Conservation (phyloP, 176 grass and related monocot genomes). For the Avena eriantha region DNA sequence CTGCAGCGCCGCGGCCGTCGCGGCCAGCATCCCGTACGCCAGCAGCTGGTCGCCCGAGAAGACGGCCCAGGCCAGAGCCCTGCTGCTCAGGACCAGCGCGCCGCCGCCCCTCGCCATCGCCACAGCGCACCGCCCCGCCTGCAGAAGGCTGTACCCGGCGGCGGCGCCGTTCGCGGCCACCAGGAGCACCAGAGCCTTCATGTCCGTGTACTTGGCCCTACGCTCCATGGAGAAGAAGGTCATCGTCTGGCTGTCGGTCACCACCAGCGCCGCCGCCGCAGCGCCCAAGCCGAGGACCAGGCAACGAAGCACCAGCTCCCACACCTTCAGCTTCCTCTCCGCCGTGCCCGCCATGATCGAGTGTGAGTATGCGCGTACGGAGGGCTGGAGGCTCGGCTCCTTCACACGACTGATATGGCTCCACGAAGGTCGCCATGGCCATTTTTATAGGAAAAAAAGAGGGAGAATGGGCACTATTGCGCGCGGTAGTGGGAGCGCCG, state of each 20-base stretch:
- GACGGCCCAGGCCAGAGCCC: constrained; percentile 60
- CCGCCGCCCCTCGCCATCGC: constrained; percentile 31
- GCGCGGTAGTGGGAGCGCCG: constrained; percentile 1
- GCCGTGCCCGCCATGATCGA: constrained; percentile 22
- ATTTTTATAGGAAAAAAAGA: constrained; percentile 44
- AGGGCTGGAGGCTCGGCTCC: not conserved
- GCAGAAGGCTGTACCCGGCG: constrained; percentile 76
- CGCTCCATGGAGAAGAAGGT: constrained; percentile 70
- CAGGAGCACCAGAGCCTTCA: constrained; percentile 76
- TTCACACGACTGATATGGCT: constrained; percentile 4
- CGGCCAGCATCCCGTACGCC: constrained; percentile 69
- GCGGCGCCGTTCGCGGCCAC: constrained; percentile 52
- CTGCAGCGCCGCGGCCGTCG: constrained; percentile 63
- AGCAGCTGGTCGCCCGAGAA: constrained; percentile 87
- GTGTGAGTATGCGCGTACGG: not conserved
- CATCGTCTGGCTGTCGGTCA: constrained; percentile 51
- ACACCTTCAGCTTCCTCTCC: constrained; percentile 70
- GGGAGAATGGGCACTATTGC: not conserved
- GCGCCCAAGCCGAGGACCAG: constrained; percentile 36
- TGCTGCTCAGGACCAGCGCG: constrained; percentile 24
- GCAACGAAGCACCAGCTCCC: constrained; percentile 67
- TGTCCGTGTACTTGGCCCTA: constrained; percentile 70
- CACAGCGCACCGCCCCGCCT: constrained; percentile 51
- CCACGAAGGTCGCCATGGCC: not conserved
- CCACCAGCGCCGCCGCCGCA: constrained; percentile 58